Conservation (phyloP, 2,329 filamentous ascomycete genomes). For the Trichoderma brevicompactum region DNA sequence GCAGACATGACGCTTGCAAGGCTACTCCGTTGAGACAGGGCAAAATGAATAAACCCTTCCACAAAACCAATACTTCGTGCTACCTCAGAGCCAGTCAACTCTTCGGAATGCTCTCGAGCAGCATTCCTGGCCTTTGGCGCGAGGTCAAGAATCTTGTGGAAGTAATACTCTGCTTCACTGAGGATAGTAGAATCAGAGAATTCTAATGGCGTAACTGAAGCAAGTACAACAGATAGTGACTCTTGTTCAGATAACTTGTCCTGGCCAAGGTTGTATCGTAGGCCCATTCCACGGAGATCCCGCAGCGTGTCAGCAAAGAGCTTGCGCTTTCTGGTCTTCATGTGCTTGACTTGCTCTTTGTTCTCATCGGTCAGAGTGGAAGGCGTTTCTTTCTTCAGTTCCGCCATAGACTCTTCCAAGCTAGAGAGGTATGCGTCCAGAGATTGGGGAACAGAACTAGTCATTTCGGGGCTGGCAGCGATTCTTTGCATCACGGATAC, state of each 20-base stretch:
- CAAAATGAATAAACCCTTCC: conserved; percentile 79
- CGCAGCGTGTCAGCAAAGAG: conserved; percentile 88
- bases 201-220: conserved; percentile 54
- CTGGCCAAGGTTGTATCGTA: conserved; percentile 79
- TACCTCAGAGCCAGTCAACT: conserved; percentile 81
- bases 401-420: conserved; percentile 68
- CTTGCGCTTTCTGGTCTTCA: conserved; percentile 88
- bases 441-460: conserved; percentile 60
- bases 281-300: conserved; percentile 83
- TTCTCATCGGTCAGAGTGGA: conserved; percentile 82
- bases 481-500: conserved; percentile 74
- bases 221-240: conserved; percentile 71
- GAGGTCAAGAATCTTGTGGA: conserved; percentile 78
- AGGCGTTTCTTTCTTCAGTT: conserved; percentile 84
- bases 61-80: conserved; percentile 78
- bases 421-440: conserved; percentile 71
- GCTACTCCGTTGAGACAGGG: conserved; percentile 62
- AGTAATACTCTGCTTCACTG: conserved; percentile 66
- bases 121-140: conserved; percentile 69
- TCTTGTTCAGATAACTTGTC: conserved; percentile 74
- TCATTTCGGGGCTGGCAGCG: conserved; percentile 55
- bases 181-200: conserved; percentile 35
- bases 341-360: conserved; percentile 79
- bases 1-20: conserved; percentile 49
- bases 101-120: conserved; percentile 76